phyloP scores from a whole-genome alignment of 2,329 filamentous ascomycete species.

The Arthrobotrys conoides region DNA sequence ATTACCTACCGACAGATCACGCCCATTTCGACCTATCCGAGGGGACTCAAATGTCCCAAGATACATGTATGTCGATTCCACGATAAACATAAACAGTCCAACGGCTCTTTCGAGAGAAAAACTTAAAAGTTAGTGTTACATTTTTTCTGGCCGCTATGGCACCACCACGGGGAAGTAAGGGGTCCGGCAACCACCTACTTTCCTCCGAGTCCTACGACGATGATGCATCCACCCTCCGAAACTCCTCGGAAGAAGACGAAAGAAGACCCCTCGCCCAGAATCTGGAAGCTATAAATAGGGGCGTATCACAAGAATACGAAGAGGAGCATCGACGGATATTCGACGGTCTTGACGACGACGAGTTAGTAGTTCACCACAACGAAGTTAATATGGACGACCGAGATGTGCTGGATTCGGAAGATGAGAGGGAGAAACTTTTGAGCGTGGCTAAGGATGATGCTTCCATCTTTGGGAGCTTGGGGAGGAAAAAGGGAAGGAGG shows the following conservation, averaged over 20 bases:
- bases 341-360: conserved; percentile 76
- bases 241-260: conserved; percentile 71
- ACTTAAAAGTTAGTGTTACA: conserved; percentile 14
- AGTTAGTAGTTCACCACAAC: conserved; percentile 69
- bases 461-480: conserved; percentile 63
- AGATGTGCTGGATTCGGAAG: conserved; percentile 81
- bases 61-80: conserved; percentile 40
- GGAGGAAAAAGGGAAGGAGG: conserved; percentile 62
- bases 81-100: conserved; percentile 21
- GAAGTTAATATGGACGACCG: conserved; percentile 80
- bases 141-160: conserved; percentile 38
- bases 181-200: conserved; percentile 68
- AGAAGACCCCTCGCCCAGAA: conserved; percentile 84
- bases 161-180: conserved; percentile 55
- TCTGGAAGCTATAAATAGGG: conserved; percentile 70
- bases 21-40: conserved; percentile 13
- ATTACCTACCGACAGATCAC: background rate
- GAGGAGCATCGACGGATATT: conserved; percentile 63
- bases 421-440: conserved; percentile 75
- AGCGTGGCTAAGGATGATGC: conserved; percentile 66
- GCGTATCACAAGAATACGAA: conserved; percentile 56
- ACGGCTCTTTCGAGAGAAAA: background rate
- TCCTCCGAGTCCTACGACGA: conserved; percentile 77
- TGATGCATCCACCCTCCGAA: conserved; percentile 77
- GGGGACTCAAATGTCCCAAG: background rate